Percentiles rank a stretch among this genome's conserved stretches.
Conservation (phyloP, 169 alveolate genomes). For the Blepharisma undulans region DNA sequence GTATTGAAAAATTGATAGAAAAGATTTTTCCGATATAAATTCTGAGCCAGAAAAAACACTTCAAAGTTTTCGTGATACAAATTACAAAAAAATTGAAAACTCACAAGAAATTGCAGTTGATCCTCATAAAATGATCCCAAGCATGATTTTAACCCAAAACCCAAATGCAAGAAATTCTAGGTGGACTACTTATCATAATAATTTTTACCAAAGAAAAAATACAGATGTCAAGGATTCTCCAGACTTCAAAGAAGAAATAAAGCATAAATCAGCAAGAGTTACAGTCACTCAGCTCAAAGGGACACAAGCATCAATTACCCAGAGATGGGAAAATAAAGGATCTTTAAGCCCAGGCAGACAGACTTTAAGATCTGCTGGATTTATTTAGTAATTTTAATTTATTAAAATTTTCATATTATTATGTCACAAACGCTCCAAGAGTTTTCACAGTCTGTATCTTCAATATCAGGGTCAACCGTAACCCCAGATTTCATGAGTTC, state of each 20-base stretch:
- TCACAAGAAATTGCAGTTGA: background rate
- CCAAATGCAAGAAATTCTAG: slow-evolving; percentile 44
- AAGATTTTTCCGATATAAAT: background rate
- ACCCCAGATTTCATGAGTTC: background rate
- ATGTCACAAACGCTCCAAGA: background rate
- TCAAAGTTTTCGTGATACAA: background rate
- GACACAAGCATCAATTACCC: background rate
- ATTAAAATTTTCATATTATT: background rate
- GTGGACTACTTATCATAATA: slow-evolving; percentile 44
- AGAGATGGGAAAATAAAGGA: slow-evolving; percentile 10
- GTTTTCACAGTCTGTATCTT: background rate
- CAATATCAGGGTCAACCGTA: background rate
- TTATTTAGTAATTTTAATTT: background rate
- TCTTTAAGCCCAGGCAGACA: background rate
- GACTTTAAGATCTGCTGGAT: background rate
- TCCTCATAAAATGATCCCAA: background rate
- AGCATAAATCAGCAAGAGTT: background rate
- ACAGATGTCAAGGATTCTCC: background rate
- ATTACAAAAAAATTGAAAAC: background rate
- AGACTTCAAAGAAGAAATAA: background rate
- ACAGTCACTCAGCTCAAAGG: background rate
- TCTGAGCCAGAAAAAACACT: slow-evolving; percentile 41
- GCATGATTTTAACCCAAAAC: background rate
- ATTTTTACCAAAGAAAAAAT: background rate
- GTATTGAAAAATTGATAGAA: slow-evolving; percentile 64